Evolutionary conservation across 768 basidiomycete genomes (phyloP).

Genomic region (Termitomyces sp.): DNA sequence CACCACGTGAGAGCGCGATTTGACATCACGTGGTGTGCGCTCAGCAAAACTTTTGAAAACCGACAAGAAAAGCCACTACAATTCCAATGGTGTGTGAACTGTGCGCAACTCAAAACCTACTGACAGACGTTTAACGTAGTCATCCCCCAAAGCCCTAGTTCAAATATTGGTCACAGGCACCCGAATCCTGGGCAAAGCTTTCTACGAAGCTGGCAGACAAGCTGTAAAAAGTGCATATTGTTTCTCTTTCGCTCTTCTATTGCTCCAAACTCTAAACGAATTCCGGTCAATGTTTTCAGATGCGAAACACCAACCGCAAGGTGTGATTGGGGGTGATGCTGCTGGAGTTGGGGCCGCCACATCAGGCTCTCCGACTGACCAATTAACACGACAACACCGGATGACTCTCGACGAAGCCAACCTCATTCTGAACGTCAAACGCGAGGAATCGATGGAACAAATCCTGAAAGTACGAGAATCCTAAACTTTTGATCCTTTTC

Average conservation of each 20-base stretch:
- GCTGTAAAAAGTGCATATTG: constrained; percentile 79
- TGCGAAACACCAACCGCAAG: constrained; percentile 76
- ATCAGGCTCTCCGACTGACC: constrained; percentile 72
- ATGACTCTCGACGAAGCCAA: constrained; percentile 97
- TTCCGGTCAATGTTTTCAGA: constrained; percentile 38
- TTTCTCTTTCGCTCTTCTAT: background rate
- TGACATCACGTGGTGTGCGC: no score
- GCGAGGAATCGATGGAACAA: constrained; percentile 59
- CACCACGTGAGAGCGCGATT: no score
- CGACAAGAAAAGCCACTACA: no score
- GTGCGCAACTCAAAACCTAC: background rate
- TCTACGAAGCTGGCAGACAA: constrained; percentile 85
- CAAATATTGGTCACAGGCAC: constrained; percentile 75
- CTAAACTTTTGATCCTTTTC: background rate
- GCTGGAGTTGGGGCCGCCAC: constrained; percentile 72
- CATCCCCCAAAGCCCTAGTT: constrained; percentile 71
- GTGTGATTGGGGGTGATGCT: constrained; percentile 58
- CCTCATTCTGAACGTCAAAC: constrained; percentile 85
- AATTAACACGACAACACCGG: constrained; percentile 75
- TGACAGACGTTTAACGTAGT: constrained; percentile 34
- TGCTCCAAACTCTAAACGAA: background rate
- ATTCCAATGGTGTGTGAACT: constrained; percentile 11
- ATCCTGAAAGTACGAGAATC: constrained; percentile 58
- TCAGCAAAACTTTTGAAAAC: constrained; percentile 8
- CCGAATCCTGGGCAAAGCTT: constrained; percentile 87